Evolutionary conservation across 345 rosid genomes (phyloP), one percentile per base, ranked within the genome.

Genomic region (Trapa bicornis): DNA sequence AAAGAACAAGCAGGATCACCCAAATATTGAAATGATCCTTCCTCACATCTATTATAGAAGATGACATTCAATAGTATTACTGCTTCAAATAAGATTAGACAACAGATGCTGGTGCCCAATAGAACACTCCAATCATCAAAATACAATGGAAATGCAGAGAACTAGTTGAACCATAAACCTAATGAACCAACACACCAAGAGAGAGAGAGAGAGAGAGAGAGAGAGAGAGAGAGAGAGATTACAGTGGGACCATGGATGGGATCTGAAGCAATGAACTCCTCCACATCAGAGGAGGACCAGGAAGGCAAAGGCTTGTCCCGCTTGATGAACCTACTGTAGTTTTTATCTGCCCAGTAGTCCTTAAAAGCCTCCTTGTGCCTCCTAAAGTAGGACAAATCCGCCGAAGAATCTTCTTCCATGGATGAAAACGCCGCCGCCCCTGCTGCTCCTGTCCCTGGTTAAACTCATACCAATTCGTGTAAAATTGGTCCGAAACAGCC

Each of bases 231-330:
- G 48, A 68, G 48, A 45, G 48, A 5, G 2, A 61, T 76, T 87
- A 93, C 99, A 60, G 80, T 63, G 75, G 96, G 88, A 74, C 97
- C 99, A 68, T 88, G 80, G 48, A 81, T 71, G 17, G 92, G 89
- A 86, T 93, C 99, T 52, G 96, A 81, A 61, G 92, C 92, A 11
- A 93, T 86, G 84, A 93, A 93, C 2, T 84, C 85, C 0, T 87
- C 80, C 50, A 90, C 89, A 68, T 93, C 99, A 39, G 94, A 79
- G 70, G 80, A 68, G 37, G 97, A 88, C 97, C 97, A 93, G 42
- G 87, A 73, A 54, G 94, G 94, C 52, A 86, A 89, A 47, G 95
- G 86, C 16, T 63, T 61, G 37, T 86, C 84, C 6, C 84, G 87
- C 48, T 68, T 77, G 76, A 81, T 66, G 83, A 86, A 86, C 60